phyloP scores from a whole-genome alignment of 2,329 filamentous ascomycete species.

The Botrytis pseudocinerea region DNA sequence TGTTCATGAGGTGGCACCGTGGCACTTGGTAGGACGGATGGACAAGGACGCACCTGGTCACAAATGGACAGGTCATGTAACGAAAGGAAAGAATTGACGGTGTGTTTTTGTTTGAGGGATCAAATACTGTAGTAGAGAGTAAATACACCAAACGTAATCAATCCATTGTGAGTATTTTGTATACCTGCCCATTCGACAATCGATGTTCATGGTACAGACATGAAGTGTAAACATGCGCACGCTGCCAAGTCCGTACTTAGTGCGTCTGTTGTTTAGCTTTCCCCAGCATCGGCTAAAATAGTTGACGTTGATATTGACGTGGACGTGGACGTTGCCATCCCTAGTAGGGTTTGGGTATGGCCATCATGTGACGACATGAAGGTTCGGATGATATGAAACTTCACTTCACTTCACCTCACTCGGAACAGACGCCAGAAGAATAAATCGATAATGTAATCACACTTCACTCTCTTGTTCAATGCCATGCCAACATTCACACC shows the following conservation, averaged over 20 bases:
- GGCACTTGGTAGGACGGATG: background rate
- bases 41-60: background rate
- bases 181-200: too few relatives aligned
- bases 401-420: background rate
- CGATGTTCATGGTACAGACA: background rate
- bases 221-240: background rate
- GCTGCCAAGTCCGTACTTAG: background rate
- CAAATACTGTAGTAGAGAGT: too few relatives aligned
- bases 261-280: background rate
- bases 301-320: background rate
- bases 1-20: background rate
- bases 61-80: background rate
- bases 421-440: background rate
- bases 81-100: too few relatives aligned
- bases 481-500: background rate
- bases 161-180: too few relatives aligned
- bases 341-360: too few relatives aligned
- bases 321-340: background rate
- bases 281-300: constrained; percentile 1
- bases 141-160: too few relatives aligned
- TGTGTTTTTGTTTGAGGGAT: too few relatives aligned
- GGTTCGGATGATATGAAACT: background rate
- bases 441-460: too few relatives aligned
- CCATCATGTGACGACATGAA: background rate
- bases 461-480: too few relatives aligned